Evolutionary conservation across 2,329 filamentous ascomycete genomes (phyloP), one percentile per base, ranked within the genome.

Genomic region (Cryoendolithus antarcticus): DNA sequence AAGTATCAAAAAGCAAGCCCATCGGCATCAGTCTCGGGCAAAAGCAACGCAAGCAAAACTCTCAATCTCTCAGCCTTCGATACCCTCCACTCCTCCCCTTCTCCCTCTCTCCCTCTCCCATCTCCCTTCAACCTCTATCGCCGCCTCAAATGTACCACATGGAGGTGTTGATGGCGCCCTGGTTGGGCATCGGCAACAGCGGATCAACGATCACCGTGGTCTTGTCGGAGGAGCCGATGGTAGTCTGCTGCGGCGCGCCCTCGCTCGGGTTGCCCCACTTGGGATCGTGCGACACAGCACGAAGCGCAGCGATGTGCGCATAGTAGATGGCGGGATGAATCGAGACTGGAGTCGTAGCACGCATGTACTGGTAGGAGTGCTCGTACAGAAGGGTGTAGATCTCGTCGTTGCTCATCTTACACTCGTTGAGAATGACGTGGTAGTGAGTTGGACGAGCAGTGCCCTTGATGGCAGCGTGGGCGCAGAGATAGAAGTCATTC

Each of bases 281-380:
- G 45, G 71, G 66, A 52, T 89, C 79, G 48, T 98, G 91, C 3
- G 77, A 69, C 39, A 78, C 77, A 12, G 84, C 86, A 36, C 91
- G 83, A 42, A 77, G 76, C 6, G 86, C 81, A 28, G 88, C 86
- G 46, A 98, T 63, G 61, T 98, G 91, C 0, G 93, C 86, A 51
- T 98, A 98, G 70, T 98, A 98, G 0, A 96, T 81, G 0, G 91
- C 86, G 0, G 91, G 91, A 48, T 74, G 83, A 0, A 91, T 62
- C 0, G 88, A 95, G 0, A 98, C 88, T 0, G 91, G 86, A 0
- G 89, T 96, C 0, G 88, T 96, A 0, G 88, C 91, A 10, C 91
- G 77, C 40, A 82, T 80, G 55, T 94, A 98, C 40, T 93, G 86
- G 61, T 94, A 98, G 33, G 82, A 93, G 46, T 95, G 86, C 49